Conservation (phyloP, 768 basidiomycete genomes). For the Agaricus sinodeliciosus region DNA sequence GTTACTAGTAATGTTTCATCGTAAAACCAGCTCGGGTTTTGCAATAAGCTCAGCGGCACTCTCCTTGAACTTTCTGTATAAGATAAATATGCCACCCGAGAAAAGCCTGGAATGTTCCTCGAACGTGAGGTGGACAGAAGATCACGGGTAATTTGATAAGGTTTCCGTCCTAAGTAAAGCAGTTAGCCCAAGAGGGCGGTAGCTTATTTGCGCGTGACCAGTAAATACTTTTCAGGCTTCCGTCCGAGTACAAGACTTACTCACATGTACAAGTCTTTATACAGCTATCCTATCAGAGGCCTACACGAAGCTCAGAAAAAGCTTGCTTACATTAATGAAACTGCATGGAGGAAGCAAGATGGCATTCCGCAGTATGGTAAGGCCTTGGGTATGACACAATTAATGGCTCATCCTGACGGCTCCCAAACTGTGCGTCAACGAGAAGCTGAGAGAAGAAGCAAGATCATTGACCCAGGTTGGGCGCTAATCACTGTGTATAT, state of each 20-base stretch:
- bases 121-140: background rate
- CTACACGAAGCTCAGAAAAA: too few species aligned
- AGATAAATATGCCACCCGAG: background rate
- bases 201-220: background rate
- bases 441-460: background rate
- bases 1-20: background rate
- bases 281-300: too few species aligned
- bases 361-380: background rate
- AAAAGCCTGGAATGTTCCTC: background rate
- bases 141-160: background rate
- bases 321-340: too few species aligned
- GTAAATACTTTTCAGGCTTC: background rate
- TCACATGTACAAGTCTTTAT: too few species aligned
- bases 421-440: constrained; percentile 1
- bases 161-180: background rate
- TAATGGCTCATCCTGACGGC: too few species aligned
- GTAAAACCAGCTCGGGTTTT: background rate
- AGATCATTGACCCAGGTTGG: constrained; percentile 4
- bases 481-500: background rate
- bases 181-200: background rate
- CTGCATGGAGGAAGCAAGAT: too few species aligned
- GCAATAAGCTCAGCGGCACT: background rate
- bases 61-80: too few species aligned
- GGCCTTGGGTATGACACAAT: background rate
- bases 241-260: background rate